Percentiles rank a stretch among this genome's conserved stretches.
phyloP scores from a whole-genome alignment of 257 asterid species.

The Nicotiana benthamiana region DNA sequence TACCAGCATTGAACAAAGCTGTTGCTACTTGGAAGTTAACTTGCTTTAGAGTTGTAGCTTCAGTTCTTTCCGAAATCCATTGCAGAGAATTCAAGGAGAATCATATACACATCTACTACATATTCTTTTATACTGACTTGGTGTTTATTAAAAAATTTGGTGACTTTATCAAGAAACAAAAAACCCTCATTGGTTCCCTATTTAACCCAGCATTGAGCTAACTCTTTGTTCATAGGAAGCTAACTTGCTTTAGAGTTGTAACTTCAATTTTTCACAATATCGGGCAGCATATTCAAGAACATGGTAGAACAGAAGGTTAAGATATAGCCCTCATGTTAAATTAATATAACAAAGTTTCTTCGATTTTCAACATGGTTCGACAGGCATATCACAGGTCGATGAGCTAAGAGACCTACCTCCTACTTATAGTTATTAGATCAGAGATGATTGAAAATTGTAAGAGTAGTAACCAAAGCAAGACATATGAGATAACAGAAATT shows the following conservation, averaged over 20 bases:
- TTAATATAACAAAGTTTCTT: not conserved
- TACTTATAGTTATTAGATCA: not conserved
- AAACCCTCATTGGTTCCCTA: not conserved
- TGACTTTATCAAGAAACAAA: not conserved
- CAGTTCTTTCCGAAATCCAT: not conserved
- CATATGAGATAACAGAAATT: not conserved
- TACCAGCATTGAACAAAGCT: not conserved
- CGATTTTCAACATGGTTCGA: not conserved
- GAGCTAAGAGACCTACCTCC: not conserved
- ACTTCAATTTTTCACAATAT: not conserved
- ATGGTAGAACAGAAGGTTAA: not conserved
- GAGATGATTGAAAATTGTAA: not conserved
- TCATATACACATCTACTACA: not conserved
- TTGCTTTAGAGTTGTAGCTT: not conserved
- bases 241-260: not conserved
- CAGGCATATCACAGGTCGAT: not conserved
- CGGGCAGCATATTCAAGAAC: not conserved
- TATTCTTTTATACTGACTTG: not conserved
- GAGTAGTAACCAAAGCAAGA: not conserved
- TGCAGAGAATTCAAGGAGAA: not conserved
- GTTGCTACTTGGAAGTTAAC: not conserved
- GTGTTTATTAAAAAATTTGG: not conserved
- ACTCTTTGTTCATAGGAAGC: not conserved
- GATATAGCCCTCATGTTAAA: not conserved
- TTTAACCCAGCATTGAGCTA: not conserved